Conservation (phyloP, 352 stramenopile genomes). For the Blastocystis hominis region DNA sequence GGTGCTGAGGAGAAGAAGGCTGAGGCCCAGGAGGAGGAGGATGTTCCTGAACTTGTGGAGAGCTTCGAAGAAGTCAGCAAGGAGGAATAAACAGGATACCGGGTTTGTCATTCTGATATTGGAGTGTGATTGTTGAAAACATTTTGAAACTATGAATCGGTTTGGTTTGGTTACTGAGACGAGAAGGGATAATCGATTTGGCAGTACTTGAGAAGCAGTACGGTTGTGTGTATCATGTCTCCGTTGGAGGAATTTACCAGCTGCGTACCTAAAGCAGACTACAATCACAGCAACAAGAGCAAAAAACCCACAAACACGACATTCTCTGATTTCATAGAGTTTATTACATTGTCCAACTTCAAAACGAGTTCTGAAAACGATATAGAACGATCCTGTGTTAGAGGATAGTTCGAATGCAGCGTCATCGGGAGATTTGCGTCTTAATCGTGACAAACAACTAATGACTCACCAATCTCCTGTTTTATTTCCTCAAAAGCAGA, state of each 20-base stretch:
- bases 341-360: background rate
- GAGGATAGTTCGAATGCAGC: background rate
- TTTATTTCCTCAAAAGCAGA: background rate
- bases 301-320: background rate
- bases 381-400: background rate
- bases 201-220: background rate
- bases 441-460: background rate
- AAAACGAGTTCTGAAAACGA: background rate
- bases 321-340: background rate
- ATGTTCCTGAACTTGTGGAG: slow-evolving; percentile 91
- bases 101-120: slow-evolving; percentile 53
- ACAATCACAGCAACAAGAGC: background rate
- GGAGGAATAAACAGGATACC: background rate
- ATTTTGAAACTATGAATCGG: background rate
- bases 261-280: background rate
- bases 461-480: background rate
- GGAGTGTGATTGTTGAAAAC: slow-evolving; percentile 27
- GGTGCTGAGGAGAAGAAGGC: slow-evolving; percentile 64
- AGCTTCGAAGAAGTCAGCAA: slow-evolving; percentile 93
- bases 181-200: background rate
- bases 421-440: background rate
- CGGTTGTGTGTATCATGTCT: background rate
- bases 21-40: slow-evolving; percentile 82
- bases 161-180: no score
- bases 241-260: background rate